phyloP scores from a whole-genome alignment of 805 yeast species.

The Wickerhamiella bombiphila region DNA sequence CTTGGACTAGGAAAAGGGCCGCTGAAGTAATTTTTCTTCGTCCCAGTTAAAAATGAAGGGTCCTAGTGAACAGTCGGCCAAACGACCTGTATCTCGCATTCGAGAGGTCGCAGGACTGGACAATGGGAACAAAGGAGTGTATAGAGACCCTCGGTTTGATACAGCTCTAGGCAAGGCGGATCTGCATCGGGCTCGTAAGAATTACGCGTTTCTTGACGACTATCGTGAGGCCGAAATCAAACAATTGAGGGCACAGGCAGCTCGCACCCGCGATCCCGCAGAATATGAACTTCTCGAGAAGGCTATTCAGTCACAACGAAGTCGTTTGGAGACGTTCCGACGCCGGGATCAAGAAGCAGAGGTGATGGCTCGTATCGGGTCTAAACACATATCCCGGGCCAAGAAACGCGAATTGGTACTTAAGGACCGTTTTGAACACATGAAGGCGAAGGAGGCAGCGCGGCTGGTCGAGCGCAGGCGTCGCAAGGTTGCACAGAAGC shows the following conservation, averaged over 20 bases:
- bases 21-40: too few species aligned
- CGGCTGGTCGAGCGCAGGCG: slow-evolving; percentile 23
- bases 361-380: slow-evolving; percentile 47
- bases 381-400: slow-evolving; percentile 34
- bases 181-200: slow-evolving; percentile 45
- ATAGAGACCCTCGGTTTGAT: slow-evolving; percentile 81
- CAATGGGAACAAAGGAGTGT: slow-evolving; percentile 29
- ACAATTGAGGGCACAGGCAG: slow-evolving; percentile 39
- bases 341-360: slow-evolving; percentile 61
- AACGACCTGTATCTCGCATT: slow-evolving; percentile 50
- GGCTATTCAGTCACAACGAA: slow-evolving; percentile 24
- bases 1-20: not conserved
- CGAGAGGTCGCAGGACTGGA: slow-evolving; percentile 45
- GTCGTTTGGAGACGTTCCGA: slow-evolving; percentile 45
- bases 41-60: slow-evolving; percentile 75
- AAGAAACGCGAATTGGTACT: slow-evolving; percentile 26
- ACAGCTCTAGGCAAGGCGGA: slow-evolving; percentile 80
- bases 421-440: slow-evolving; percentile 24
- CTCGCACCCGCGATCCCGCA: slow-evolving; percentile 32
- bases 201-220: slow-evolving; percentile 75
- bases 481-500: slow-evolving; percentile 27
- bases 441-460: slow-evolving; percentile 25
- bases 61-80: slow-evolving; percentile 67
- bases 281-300: slow-evolving; percentile 23
- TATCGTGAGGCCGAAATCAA: slow-evolving; percentile 63